Evolutionary conservation across 768 basidiomycete species (phyloP).

Genomic region (Amanita pallidorosea): DNA sequence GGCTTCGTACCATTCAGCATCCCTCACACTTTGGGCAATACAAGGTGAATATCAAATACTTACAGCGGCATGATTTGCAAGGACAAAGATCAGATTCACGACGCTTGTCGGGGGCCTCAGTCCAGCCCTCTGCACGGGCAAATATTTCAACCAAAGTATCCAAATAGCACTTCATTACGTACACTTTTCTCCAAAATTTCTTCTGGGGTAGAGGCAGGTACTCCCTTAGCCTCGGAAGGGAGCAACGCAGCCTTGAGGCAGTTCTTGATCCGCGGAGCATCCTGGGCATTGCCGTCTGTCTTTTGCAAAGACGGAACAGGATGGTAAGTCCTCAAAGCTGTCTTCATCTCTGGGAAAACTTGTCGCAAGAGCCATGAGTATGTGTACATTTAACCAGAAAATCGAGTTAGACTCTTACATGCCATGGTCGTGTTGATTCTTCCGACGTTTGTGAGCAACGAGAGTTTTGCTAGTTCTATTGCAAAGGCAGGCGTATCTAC

Average conservation of each 20-base stretch:
- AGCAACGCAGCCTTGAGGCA: conserved; percentile 76
- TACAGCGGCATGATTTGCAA: conserved; percentile 71
- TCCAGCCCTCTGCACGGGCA: conserved; percentile 36
- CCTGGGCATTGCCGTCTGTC: conserved; percentile 80
- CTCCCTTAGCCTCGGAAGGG: conserved; percentile 52
- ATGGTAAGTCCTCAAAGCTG: conserved; percentile 80
- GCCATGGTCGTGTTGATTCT: conserved; percentile 91
- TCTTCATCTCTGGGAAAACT: conserved; percentile 95
- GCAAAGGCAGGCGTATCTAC: conserved; percentile 69
- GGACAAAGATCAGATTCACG: conserved; percentile 77
- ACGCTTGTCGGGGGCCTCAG: conserved; percentile 74
- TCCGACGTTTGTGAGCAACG: conserved; percentile 80
- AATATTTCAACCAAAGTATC: conserved; percentile 3
- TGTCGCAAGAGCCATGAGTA: conserved; percentile 11
- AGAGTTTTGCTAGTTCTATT: conserved; percentile 72
- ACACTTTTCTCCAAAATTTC: conserved; percentile 65
- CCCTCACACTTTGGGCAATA: not conserved
- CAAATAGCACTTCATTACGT: conserved; percentile 15
- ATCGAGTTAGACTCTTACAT: conserved; percentile 34
- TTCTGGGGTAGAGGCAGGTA: conserved; percentile 62
- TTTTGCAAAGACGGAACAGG: conserved; percentile 86
- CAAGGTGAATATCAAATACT: conserved; percentile 14
- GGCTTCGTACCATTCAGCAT: conserved; percentile 27
- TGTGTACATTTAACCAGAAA: not conserved
- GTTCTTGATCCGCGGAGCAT: conserved; percentile 88